Evolutionary conservation across 2,329 filamentous ascomycete species (phyloP).

Genomic region (Phyllosticta citribraziliensis): DNA sequence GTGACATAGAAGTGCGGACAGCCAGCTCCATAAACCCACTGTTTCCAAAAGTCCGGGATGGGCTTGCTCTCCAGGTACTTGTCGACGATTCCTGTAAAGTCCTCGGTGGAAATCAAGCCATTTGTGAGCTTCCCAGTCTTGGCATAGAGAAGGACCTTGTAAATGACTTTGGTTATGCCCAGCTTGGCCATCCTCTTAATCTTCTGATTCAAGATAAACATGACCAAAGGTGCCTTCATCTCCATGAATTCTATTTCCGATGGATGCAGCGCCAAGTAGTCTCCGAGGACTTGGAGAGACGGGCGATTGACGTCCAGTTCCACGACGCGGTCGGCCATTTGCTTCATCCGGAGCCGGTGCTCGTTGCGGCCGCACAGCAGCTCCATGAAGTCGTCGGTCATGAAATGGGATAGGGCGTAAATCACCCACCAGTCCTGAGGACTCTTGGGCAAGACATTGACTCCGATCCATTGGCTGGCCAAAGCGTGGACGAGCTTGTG

Average conservation of each 20-base stretch:
- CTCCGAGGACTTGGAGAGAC: conserved; percentile 70
- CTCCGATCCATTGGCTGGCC: conserved; percentile 87
- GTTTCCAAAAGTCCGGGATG: conserved; percentile 62
- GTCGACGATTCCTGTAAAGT: conserved; percentile 77
- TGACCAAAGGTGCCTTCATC: conserved; percentile 79
- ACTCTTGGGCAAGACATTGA: conserved; percentile 79
- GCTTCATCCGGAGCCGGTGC: conserved; percentile 82
- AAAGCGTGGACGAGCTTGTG: conserved; percentile 73
- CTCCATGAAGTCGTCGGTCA: conserved; percentile 88
- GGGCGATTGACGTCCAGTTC: conserved; percentile 74
- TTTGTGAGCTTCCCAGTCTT: conserved; percentile 69
- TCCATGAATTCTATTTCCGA: conserved; percentile 86
- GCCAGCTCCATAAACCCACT: conserved; percentile 83
- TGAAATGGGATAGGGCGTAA: conserved; percentile 83
- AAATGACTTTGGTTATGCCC: conserved; percentile 76
- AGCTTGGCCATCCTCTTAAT: conserved; percentile 67
- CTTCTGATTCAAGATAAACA: conserved; percentile 81
- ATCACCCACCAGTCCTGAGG: conserved; percentile 80
- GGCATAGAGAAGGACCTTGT: conserved; percentile 74
- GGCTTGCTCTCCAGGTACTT: conserved; percentile 63
- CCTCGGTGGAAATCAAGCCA: conserved; percentile 59
- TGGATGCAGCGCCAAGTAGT: conserved; percentile 65
- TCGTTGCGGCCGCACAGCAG: conserved; percentile 90
- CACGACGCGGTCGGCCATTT: conserved; percentile 70
- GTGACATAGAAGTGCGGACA: conserved; percentile 81